These are phyloP conservation scores for Fusarium tjaetaba DNA, from an alignment of 2,329 filamentous ascomycete species.

Conservation along the genomic window DNA sequence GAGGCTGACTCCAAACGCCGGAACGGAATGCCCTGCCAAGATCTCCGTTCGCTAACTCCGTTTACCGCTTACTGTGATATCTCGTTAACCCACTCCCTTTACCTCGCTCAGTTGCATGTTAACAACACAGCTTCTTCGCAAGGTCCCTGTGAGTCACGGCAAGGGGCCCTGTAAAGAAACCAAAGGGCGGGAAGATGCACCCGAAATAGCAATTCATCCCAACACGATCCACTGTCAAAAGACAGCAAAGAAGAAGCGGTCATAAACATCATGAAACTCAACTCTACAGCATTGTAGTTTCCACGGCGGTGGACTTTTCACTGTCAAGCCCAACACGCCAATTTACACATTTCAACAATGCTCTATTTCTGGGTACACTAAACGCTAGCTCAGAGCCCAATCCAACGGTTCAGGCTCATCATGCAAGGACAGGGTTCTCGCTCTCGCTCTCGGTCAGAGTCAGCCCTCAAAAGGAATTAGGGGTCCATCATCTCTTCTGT, in stretches of 20 bases:
- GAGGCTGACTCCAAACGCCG: slow-evolving; percentile 22
- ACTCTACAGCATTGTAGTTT: background rate
- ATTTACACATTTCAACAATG: background rate
- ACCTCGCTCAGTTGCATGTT: background rate
- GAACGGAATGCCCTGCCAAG: slow-evolving; percentile 19
- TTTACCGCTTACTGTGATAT: slow-evolving; percentile 4
- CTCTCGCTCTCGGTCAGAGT: slow-evolving; percentile 15
- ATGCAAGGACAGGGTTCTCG: slow-evolving; percentile 34
- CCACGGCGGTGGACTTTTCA: background rate
- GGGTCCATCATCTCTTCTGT: slow-evolving; percentile 21
- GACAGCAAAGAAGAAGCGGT: slow-evolving; percentile 13
- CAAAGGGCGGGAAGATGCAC: slow-evolving; percentile 1
- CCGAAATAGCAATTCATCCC: slow-evolving; percentile 6
- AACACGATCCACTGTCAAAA: slow-evolving; percentile 11
- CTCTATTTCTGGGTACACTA: slow-evolving; percentile 22
- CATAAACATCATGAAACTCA: background rate
- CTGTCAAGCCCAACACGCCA: background rate
- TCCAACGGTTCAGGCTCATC: slow-evolving; percentile 40
- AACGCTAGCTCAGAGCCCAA: slow-evolving; percentile 31
- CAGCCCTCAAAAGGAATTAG: slow-evolving; percentile 13
- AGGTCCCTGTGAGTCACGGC: slow-evolving; percentile 13
- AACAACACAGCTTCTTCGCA: background rate
- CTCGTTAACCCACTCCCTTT: background rate
- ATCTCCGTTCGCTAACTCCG: slow-evolving; percentile 16
- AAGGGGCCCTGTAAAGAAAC: slow-evolving; percentile 1